Conservation (phyloP, 441 rosid genomes). For the Populus trichocarpa region DNA sequence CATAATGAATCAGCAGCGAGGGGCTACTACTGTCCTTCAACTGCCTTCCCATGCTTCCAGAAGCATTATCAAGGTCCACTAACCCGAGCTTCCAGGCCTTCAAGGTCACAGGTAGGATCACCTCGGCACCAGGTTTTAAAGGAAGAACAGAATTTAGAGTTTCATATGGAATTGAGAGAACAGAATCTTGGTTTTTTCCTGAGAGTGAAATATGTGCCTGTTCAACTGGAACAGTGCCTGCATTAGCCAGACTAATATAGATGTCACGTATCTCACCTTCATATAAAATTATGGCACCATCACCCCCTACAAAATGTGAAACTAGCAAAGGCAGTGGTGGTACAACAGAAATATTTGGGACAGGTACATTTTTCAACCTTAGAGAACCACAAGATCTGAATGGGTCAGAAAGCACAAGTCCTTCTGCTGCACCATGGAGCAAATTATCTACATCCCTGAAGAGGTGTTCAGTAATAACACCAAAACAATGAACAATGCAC, state of each 20-base stretch:
- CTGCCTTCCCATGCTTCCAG: slow-evolving; percentile 57
- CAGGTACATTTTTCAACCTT: slow-evolving; percentile 66
- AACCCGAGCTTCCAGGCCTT: slow-evolving; percentile 90
- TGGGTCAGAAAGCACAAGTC: slow-evolving; percentile 98
- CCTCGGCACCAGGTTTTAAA: slow-evolving; percentile 91
- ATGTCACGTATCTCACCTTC: slow-evolving; percentile 94
- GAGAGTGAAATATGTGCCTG: slow-evolving; percentile 91
- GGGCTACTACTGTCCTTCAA: slow-evolving; percentile 80
- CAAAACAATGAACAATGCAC: slow-evolving; percentile 92
- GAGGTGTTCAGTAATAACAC: slow-evolving; percentile 89
- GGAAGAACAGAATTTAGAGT: slow-evolving; percentile 76
- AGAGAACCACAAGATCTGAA: slow-evolving; percentile 92
- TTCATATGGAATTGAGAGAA: slow-evolving; percentile 68
- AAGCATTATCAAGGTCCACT: slow-evolving; percentile 54
- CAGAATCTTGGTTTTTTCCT: slow-evolving; percentile 94
- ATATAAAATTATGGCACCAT: slow-evolving; percentile 82
- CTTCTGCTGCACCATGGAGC: slow-evolving; percentile 97
- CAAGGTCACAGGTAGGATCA: slow-evolving; percentile 74
- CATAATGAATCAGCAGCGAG: slow-evolving; percentile 78
- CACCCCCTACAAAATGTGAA: slow-evolving; percentile 82
- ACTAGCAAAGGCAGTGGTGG: slow-evolving; percentile 80
- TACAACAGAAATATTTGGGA: slow-evolving; percentile 80
- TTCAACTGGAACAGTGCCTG: slow-evolving; percentile 89
- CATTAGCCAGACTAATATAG: slow-evolving; percentile 86
- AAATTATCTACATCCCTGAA: slow-evolving; percentile 93